Evolutionary conservation across 2,329 filamentous ascomycete species (phyloP).

Genomic region (Phialocephala subalpina): DNA sequence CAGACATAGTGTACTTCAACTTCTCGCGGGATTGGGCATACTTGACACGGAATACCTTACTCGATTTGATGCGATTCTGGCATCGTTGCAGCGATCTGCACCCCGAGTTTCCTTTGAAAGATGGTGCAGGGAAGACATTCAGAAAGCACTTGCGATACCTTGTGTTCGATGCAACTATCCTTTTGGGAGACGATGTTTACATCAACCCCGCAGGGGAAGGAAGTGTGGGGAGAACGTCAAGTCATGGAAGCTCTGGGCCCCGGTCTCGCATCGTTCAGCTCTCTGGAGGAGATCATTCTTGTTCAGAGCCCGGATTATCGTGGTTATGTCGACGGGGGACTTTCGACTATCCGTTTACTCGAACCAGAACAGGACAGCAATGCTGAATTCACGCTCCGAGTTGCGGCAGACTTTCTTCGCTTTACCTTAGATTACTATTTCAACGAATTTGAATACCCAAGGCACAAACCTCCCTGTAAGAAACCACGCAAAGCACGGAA

Average conservation of each 20-base stretch:
- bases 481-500: not conserved
- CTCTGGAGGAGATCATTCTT: slow-evolving; percentile 1
- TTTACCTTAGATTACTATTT: not conserved
- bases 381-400: not conserved
- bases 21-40: not conserved
- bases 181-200: not conserved
- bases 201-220: not conserved
- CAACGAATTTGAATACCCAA: not conserved
- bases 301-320: not conserved
- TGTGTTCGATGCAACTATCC: not conserved
- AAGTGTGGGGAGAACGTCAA: not conserved
- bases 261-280: not conserved
- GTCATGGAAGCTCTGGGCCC: not conserved
- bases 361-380: not conserved
- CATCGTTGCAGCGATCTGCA: not conserved
- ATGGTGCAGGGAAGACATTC: not conserved
- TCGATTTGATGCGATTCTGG: not conserved
- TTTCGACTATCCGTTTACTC: not conserved
- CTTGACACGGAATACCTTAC: not conserved
- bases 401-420: not conserved
- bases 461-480: not conserved
- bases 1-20: not conserved
- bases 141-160: not conserved
- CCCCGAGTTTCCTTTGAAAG: not conserved
- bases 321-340: not conserved